Evolutionary conservation across 495 filamentous ascomycete species (phyloP).

Genomic region (Tuber aestivum): DNA sequence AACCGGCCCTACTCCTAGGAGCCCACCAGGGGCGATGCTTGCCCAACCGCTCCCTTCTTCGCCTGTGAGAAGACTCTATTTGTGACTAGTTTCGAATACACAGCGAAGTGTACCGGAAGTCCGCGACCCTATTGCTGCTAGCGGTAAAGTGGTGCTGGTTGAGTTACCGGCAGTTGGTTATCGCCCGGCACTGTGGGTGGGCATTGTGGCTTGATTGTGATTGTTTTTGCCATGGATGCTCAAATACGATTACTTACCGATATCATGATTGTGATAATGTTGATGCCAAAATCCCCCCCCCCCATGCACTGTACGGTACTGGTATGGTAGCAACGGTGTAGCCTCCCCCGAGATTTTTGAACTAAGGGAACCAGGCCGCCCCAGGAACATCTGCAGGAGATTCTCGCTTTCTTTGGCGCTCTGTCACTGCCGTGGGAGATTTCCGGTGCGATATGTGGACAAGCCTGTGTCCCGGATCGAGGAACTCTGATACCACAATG

Average conservation of each 20-base stretch:
- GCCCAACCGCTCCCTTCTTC: neutral
- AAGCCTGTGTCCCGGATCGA: neutral
- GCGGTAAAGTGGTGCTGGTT: neutral
- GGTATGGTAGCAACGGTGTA: neutral
- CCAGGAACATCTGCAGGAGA: too few species aligned
- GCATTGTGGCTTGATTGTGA: neutral
- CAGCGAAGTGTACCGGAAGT: neutral
- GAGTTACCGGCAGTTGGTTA: neutral
- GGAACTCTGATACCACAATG: neutral
- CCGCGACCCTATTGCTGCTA: neutral
- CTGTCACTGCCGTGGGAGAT: neutral
- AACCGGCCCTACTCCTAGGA: neutral
- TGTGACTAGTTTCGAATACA: neutral
- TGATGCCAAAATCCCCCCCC: neutral
- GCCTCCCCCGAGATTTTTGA: neutral
- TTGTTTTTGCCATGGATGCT: neutral
- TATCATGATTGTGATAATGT: neutral
- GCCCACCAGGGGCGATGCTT: too few species aligned
- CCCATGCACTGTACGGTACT: too few species aligned
- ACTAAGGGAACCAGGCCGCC: neutral
- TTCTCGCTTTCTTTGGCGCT: neutral
- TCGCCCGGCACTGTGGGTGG: neutral
- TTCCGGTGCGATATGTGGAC: neutral
- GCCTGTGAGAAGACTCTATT: neutral
- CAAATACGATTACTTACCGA: neutral